Percentiles rank a stretch among this genome's conserved stretches.
These are phyloP conservation scores for Rhizodiscina lignyota DNA, from an alignment of 495 filamentous ascomycete species.

Conservation along the genomic window DNA sequence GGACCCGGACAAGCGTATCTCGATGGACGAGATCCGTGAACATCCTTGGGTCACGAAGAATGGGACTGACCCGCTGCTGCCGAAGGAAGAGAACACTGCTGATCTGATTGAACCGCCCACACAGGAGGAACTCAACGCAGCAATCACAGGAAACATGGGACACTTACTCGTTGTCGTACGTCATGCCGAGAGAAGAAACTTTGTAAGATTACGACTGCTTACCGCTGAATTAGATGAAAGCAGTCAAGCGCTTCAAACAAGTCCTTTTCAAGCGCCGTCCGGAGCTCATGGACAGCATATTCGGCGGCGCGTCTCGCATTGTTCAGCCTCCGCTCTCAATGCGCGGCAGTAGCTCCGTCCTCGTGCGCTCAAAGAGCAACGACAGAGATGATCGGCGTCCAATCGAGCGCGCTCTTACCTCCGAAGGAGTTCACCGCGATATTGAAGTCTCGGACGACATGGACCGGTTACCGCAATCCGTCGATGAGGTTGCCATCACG, in stretches of 20 bases:
- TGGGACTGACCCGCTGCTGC: constrained; percentile 64
- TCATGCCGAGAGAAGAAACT: no score
- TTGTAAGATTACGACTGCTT: constrained; percentile 2
- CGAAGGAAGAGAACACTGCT: constrained; percentile 73
- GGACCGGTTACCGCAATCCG: constrained; percentile 11
- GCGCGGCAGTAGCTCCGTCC: constrained; percentile 22
- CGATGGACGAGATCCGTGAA: constrained; percentile 65
- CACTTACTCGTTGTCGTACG: constrained; percentile 73
- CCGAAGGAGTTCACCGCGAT: constrained; percentile 31
- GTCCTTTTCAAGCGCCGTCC: constrained; percentile 29
- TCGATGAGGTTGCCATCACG: constrained; percentile 6
- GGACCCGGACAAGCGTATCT: constrained; percentile 54
- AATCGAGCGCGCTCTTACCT: constrained; percentile 30
- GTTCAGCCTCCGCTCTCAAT: constrained; percentile 42
- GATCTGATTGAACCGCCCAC: constrained; percentile 66
- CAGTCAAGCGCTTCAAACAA: constrained; percentile 72
- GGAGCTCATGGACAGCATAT: constrained; percentile 35
- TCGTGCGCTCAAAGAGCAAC: constrained; percentile 26
- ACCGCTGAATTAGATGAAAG: constrained; percentile 53
- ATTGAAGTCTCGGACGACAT: constrained; percentile 13
- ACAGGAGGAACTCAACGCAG: constrained; percentile 72
- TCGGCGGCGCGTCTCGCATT: constrained; percentile 36
- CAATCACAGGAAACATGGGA: constrained; percentile 76
- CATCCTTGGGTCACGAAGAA: constrained; percentile 88
- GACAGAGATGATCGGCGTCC: constrained; percentile 34